Base-by-base conservation (phyloP, 2,329 filamentous ascomycete species). In the Massarina eburnea region DNA sequence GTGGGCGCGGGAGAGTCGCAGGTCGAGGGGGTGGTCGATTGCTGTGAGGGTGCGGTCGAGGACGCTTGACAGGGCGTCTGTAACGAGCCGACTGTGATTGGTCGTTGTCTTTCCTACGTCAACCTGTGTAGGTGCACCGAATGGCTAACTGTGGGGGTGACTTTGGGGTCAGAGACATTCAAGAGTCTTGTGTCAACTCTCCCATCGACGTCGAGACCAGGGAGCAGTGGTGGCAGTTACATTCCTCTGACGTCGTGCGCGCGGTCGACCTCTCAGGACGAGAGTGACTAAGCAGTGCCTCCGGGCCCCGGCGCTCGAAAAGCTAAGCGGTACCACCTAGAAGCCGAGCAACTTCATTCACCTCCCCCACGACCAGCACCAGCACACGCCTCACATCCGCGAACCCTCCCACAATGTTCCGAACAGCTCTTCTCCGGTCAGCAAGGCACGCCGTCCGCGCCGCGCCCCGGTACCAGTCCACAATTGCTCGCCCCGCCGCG, bases 361-460 rank as follows among this genome's bases (percentile, higher is more conserved):
- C 35, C 26, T 38, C 56, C 54, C 56, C 52, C 48, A 43, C 52
- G 52, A 48, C 55, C 54, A 51, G 54, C 53, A 55, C 52, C 55
- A 49, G 34, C 54, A 46, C 53, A 47, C 56, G 45, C 18, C 52
- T 49, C 39, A 52, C 53, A 42, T 40, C 39, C 43, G 46, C 39
- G 46, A 55, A 50, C 45, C 39, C 57, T 39, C 54, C 62, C 76
- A 84, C 66, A 57, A 97, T 97, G 92, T 91, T 96, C 81, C 89
- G 92, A 78, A 84, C 88, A 74, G 85, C 88, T 70, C 75, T 94
- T 73, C 79, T 92, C 78, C 88, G 88, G 76, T 86, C 88, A 68
- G 83, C 87, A 72, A 79, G 83, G 69, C 74, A 68, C 52, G 68
- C 72, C 46, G 66, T 68, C 41, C 70, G 72, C 58, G 68, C 73